These are phyloP conservation scores for Metarhizium album DNA, from an alignment of 2,329 filamentous ascomycete genomes.

Conservation along the genomic window DNA sequence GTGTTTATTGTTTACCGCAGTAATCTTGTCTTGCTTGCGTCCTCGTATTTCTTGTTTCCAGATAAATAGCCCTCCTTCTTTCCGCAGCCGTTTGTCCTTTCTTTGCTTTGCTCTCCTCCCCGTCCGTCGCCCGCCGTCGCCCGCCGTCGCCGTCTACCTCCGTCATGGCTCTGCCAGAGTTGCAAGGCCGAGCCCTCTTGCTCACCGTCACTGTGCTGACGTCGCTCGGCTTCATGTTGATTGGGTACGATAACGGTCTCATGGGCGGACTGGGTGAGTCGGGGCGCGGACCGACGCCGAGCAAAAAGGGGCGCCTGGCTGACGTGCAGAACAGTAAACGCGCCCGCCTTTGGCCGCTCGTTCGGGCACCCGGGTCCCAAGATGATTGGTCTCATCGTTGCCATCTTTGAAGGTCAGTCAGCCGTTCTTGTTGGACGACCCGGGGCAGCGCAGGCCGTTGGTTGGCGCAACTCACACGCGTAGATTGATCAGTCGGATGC, in stretches of 20 bases:
- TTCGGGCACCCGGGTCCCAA: conserved; percentile 28
- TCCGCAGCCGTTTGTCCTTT: too few relatives aligned
- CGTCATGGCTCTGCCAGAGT: conserved; percentile 1
- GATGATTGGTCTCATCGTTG: conserved; percentile 35
- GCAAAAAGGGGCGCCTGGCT: conserved; percentile 12
- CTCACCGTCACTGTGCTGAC: conserved; percentile 32
- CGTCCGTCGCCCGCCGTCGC: too few relatives aligned
- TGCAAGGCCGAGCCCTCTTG: conserved; percentile 26
- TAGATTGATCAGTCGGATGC: conserved; percentile 16
- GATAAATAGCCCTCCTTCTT: too few relatives aligned
- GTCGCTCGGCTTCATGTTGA: conserved; percentile 35
- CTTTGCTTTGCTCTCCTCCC: too few relatives aligned
- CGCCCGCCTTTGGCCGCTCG: conserved; percentile 26
- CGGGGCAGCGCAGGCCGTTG: neutral
- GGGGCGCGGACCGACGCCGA: neutral
- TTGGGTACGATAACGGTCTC: conserved; percentile 36
- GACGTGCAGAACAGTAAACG: conserved; percentile 20
- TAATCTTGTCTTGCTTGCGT: too few relatives aligned
- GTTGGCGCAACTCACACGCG: neutral
- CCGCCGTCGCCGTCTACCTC: too few relatives aligned
- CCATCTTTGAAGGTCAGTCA: conserved; percentile 28
- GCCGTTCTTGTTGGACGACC: neutral
- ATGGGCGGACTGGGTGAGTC: conserved; percentile 26
- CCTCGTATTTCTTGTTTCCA: too few relatives aligned
- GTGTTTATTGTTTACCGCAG: too few relatives aligned